Base-by-base conservation (phyloP, 148 eudicot species). In the Spergularia bocconei region DNA sequence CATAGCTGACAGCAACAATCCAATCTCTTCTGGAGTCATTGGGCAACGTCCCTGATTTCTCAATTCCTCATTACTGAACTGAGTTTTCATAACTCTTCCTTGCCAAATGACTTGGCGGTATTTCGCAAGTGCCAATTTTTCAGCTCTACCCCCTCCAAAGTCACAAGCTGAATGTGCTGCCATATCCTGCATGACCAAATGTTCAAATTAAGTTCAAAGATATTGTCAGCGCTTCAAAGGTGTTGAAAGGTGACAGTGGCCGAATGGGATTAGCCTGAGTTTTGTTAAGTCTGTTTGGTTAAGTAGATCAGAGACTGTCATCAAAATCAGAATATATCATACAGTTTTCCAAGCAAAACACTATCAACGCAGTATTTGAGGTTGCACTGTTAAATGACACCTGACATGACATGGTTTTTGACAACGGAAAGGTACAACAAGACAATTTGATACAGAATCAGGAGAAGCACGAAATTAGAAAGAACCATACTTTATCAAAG, bases 161-260 rank as follows among this genome's bases (percentile, higher is more conserved):
- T 92, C 97, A 81, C 99, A 95, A 66, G 98, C 98, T 62, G 99
- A 95, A 85, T 95, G 99, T 50, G 99, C 96, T 81, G 99, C 99
- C 99, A 95, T 95, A 87, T 95, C 99, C 98, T 95, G 91, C 58
- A 56, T 36, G 57, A 72, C 29, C 9, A 62, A 17, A 41, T 54
- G 13, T 39, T 19, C 51, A 68, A 20, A 33, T 12, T 23, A 23
- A 29, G 21, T 62, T 29, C 66, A 25, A 62, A 62, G 13, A 20
- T 25, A 25, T 25, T 59, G 14, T 23, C 25, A 59, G 21, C 19
- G 6, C 0, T 55, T 44, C 9, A 3, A 6, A 15, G 4, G 0
- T 5, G 5, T 2, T 14, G n/a, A 55, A 2, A 17, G 20, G 9
- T 17, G 0, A 17, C 19, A 17, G 17, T 55, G 59, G 1, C n/a